Evolutionary conservation across 495 filamentous ascomycete genomes (phyloP), one percentile per base, ranked within the genome.

Genomic region (Annulohypoxylon nitens): DNA sequence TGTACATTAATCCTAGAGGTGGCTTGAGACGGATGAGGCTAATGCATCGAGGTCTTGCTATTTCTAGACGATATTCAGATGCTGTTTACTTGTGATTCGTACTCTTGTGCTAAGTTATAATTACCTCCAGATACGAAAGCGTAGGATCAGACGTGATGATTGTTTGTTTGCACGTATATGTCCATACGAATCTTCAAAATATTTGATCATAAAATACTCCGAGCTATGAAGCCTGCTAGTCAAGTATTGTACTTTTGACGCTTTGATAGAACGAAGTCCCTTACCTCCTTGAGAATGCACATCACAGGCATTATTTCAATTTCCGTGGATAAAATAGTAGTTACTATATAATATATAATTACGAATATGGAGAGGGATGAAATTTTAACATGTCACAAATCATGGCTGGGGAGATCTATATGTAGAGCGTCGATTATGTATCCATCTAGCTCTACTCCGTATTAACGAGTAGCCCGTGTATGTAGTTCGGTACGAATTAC

Each of bases 1-100:
- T 78, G 73, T 78, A 78, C 67, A 69, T 70, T 78, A 74, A 63
- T 66, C 48, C 34, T 74, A 70, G 67, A 70, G 58, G 36, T 20
- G 48, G 61, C 57, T 61, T 33, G 20, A 63, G 48, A 61, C 50
- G 14, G 9, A 37, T 39, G 48, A 66, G 61, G 18, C 25, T 23
- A 36, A 33, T 61, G 2, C 26, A 26, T 61, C 18, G 18, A 9
- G 37, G 43, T 47, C 55, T 66, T 51, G 48, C 58, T 71, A 55
- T 50, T 71, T 67, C 50, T 41, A 66, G 26, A 67, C 57, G 0
- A 61, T 55, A 18, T 43, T 36, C 36, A 26, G 11, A 55, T 9
- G 1, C 20, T 53, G 30, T 25, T 26, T 37, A 10, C 16, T 20
- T 36, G 25, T 34, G 43, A 18, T 1, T 55, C 10, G 7, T 71